phyloP scores from a whole-genome alignment of 345 rosid species.

The Aegle marmelos region DNA sequence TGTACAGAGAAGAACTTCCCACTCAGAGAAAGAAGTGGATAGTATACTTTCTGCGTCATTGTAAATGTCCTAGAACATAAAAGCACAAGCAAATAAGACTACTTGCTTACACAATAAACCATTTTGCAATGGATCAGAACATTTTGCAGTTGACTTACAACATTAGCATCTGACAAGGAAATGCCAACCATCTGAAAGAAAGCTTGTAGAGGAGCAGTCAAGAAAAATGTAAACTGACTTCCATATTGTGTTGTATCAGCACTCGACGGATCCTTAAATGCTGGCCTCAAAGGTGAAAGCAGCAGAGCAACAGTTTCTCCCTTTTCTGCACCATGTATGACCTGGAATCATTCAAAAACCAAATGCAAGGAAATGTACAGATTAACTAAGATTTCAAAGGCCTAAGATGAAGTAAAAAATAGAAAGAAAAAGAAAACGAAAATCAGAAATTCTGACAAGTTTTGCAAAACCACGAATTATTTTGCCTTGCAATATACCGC shows the following conservation, averaged over 20 bases:
- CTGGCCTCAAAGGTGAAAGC: conserved; percentile 79
- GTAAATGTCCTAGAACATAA: conserved; percentile 46
- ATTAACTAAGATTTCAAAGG: not conserved
- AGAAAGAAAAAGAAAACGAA: not conserved
- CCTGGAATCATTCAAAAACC: conserved; percentile 41
- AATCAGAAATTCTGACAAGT: not conserved
- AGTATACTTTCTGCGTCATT: conserved; percentile 74
- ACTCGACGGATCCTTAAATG: conserved; percentile 40
- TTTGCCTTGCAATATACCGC: not conserved
- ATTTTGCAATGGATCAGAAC: not conserved
- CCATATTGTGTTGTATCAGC: conserved; percentile 43
- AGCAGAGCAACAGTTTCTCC: conserved; percentile 86
- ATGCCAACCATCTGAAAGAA: conserved; percentile 79
- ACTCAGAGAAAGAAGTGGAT: conserved; percentile 63
- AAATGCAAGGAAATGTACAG: conserved; percentile 14
- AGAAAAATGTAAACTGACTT: conserved; percentile 93
- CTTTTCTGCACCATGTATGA: conserved; percentile 81
- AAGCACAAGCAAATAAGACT: conserved; percentile 6
- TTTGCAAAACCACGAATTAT: not conserved
- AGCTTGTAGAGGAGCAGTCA: conserved; percentile 87
- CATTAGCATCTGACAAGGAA: conserved; percentile 37
- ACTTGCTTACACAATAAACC: conserved; percentile 5
- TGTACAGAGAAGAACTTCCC: conserved; percentile 88
- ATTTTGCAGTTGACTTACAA: conserved; percentile 41
- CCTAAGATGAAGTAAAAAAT: not conserved